Percentiles rank a stretch among this genome's conserved stretches.
Evolutionary conservation across 2,329 filamentous ascomycete genomes (phyloP).

Genomic region (Zymoseptoria crescenta): DNA sequence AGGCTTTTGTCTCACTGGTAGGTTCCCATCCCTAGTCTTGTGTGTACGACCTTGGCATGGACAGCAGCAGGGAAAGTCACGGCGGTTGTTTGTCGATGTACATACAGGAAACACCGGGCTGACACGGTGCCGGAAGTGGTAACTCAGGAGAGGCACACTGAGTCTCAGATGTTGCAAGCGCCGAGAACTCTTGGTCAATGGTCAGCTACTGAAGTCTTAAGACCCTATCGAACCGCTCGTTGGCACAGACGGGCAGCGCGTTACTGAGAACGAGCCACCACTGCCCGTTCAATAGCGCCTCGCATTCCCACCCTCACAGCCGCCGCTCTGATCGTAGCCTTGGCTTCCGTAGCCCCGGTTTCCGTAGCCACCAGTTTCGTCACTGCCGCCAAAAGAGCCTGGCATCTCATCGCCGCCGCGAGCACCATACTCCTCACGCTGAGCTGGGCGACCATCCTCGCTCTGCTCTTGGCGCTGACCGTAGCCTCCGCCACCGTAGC

Average conservation of each 20-base stretch:
- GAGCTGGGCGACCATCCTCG: slow-evolving; percentile 2
- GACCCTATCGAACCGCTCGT: too few species aligned
- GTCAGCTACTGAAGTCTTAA: not conserved
- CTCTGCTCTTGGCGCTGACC: slow-evolving; percentile 5
- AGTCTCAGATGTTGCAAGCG: too few species aligned
- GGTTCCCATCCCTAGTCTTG: not conserved
- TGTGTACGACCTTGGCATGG: too few species aligned
- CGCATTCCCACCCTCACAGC: not conserved
- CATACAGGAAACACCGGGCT: too few species aligned
- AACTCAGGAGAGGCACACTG: too few species aligned
- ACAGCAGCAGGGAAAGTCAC: too few species aligned
- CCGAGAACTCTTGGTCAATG: too few species aligned
- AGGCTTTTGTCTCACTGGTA: not conserved
- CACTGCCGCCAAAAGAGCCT: slow-evolving; percentile 6
- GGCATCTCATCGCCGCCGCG: slow-evolving; percentile 10
- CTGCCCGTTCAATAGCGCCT: not conserved
- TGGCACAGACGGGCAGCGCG: too few species aligned
- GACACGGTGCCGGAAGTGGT: too few species aligned
- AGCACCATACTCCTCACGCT: slow-evolving; percentile 5
- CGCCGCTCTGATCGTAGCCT: slow-evolving; percentile 5
- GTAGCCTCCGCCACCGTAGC: slow-evolving; percentile 11
- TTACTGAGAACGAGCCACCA: not conserved
- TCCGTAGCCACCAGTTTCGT: slow-evolving; percentile 6
- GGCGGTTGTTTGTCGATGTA: too few species aligned
- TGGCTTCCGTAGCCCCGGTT: slow-evolving; percentile 5